Conservation (phyloP, 148 eudicot genomes). For the Rhododendron williamsianum region DNA sequence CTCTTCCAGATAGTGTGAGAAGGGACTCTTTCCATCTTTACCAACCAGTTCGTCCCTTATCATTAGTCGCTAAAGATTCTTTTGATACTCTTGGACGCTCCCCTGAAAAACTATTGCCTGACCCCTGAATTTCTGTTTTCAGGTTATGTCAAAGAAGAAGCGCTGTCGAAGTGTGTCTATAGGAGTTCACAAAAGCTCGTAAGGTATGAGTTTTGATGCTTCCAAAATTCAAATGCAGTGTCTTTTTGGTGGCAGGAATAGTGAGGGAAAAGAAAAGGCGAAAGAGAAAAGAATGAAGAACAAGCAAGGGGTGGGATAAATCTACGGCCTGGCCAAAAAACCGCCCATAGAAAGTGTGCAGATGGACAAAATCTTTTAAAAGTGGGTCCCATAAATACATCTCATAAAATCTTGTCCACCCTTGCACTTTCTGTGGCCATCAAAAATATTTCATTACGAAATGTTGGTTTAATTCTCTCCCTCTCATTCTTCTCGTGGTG, state of each 20-base stretch:
- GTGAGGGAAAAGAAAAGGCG: background rate
- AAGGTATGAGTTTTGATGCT: background rate
- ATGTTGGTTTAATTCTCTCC: background rate
- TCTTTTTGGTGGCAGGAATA: background rate
- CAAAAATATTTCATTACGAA: background rate
- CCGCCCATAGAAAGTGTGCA: background rate
- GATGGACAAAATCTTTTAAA: background rate
- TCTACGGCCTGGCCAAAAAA: background rate
- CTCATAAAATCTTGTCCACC: background rate
- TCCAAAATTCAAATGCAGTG: background rate
- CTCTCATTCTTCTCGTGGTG: background rate
- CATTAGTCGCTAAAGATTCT: background rate
- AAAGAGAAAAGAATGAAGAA: background rate
- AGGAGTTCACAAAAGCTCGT: background rate
- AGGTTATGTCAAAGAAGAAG: background rate
- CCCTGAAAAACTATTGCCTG: background rate
- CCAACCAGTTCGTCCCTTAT: background rate
- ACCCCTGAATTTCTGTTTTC: background rate
- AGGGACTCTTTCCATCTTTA: background rate
- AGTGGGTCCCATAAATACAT: background rate
- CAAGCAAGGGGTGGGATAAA: background rate
- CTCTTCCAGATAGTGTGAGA: background rate
- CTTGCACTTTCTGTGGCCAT: background rate
- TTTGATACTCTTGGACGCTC: background rate
- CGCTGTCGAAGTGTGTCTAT: background rate